phyloP scores from a whole-genome alignment of 2,329 filamentous ascomycete genomes.

The Sphaerulina populicola region DNA sequence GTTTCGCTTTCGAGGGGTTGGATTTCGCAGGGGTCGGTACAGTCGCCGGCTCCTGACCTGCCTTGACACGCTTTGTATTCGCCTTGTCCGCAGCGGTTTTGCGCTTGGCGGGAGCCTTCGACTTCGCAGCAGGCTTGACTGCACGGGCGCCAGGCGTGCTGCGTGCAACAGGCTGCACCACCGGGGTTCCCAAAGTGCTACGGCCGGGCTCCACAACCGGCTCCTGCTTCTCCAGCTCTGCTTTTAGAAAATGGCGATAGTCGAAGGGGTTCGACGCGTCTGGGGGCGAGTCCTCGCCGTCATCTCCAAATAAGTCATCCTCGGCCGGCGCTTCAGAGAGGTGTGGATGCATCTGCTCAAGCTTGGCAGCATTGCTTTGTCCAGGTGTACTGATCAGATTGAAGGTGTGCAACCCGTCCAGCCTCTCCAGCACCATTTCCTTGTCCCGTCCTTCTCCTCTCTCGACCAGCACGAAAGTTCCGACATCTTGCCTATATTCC shows the following conservation, averaged over 20 bases:
- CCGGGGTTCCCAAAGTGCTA: slow-evolving; percentile 21
- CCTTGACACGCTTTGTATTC: slow-evolving; percentile 25
- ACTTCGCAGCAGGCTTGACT: slow-evolving; percentile 12
- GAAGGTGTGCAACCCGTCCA: slow-evolving; percentile 79
- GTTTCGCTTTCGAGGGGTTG: slow-evolving; percentile 12
- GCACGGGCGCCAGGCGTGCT: slow-evolving; percentile 17
- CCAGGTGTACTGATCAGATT: slow-evolving; percentile 66
- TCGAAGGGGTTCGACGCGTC: slow-evolving; percentile 44
- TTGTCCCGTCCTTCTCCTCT: slow-evolving; percentile 22
- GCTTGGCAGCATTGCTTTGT: slow-evolving; percentile 53
- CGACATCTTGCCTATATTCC: slow-evolving; percentile 44
- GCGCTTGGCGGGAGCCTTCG: slow-evolving; percentile 18
- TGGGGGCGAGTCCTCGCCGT: slow-evolving; percentile 32
- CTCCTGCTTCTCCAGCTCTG: slow-evolving; percentile 24
- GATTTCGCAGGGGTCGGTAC: slow-evolving; percentile 1
- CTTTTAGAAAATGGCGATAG: slow-evolving; percentile 41
- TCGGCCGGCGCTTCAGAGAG: slow-evolving; percentile 20
- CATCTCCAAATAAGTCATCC: slow-evolving; percentile 28
- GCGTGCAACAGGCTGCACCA: slow-evolving; percentile 14
- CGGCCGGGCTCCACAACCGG: slow-evolving; percentile 16
- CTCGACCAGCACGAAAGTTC: slow-evolving; percentile 56
- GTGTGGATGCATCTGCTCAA: slow-evolving; percentile 60
- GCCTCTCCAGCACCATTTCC: slow-evolving; percentile 53
- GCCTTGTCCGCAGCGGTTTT: slow-evolving; percentile 20
- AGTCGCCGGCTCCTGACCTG: slow-evolving; percentile 19